phyloP scores from a whole-genome alignment of 345 rosid genomes.

The Carallia brachiata region DNA sequence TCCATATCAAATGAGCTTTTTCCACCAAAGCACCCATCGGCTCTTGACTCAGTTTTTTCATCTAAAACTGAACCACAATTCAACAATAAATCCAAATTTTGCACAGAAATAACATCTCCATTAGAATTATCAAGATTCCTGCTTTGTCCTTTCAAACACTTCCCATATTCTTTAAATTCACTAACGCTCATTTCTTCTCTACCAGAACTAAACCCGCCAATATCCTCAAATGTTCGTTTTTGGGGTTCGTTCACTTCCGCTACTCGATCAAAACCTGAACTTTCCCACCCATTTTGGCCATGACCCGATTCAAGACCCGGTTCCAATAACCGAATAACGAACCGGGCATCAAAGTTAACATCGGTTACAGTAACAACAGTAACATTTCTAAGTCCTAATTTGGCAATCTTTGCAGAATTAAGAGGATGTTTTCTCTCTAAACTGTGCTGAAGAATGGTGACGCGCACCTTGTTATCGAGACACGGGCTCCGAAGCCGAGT shows the following conservation, averaged over 20 bases:
- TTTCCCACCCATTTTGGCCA: slow-evolving; percentile 17
- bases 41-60: slow-evolving; percentile 13
- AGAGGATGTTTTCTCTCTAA: slow-evolving; percentile 75
- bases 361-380: slow-evolving; percentile 53
- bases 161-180: slow-evolving; percentile 12
- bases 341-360: slow-evolving; percentile 52
- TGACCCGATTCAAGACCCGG: slow-evolving; percentile 16
- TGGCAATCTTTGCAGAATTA: slow-evolving; percentile 73
- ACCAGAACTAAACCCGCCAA: slow-evolving; percentile 21
- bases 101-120: slow-evolving; percentile 10
- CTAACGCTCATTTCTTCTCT: slow-evolving; percentile 10
- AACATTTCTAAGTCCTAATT: slow-evolving; percentile 64
- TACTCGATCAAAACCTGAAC: slow-evolving; percentile 20
- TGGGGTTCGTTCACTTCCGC: slow-evolving; percentile 1
- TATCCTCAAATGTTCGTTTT: slow-evolving; percentile 18
- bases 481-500: slow-evolving; percentile 41
- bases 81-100: background rate
- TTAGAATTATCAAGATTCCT: slow-evolving; percentile 11
- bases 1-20: slow-evolving; percentile 3
- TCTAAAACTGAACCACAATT: slow-evolving; percentile 6
- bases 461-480: slow-evolving; percentile 58
- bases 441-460: slow-evolving; percentile 79
- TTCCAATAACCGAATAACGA: slow-evolving; percentile 40
- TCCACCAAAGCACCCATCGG: background rate
- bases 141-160: slow-evolving; percentile 16